These are phyloP conservation scores for Phytopythium aichiense DNA, from an alignment of 352 stramenopile species.

Conservation along the genomic window DNA sequence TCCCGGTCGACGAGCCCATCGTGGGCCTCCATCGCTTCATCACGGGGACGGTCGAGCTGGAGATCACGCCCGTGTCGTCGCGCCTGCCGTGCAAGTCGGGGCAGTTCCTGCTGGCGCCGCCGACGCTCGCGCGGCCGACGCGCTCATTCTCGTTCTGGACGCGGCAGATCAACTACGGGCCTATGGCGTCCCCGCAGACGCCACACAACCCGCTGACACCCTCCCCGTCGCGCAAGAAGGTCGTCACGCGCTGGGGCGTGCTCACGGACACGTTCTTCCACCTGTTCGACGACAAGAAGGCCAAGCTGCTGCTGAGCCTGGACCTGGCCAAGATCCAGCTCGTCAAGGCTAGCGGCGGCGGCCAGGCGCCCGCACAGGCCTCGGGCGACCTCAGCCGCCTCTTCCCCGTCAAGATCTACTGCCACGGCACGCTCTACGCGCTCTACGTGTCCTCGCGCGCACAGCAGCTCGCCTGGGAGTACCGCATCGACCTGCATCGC, in stretches of 20 bases:
- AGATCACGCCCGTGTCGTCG: conserved; percentile 54
- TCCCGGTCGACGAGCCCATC: conserved; percentile 68
- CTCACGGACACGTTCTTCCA: conserved; percentile 78
- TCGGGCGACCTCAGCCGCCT: conserved; percentile 53
- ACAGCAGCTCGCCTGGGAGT: conserved; percentile 78
- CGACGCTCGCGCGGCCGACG: conserved; percentile 30
- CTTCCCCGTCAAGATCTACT: conserved; percentile 74
- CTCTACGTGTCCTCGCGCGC: conserved; percentile 72
- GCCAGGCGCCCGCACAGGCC: conserved; percentile 14
- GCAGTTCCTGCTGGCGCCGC: conserved; percentile 66
- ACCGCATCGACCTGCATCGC: conserved; percentile 72
- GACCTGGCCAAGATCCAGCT: conserved; percentile 80
- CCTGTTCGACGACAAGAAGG: conserved; percentile 73
- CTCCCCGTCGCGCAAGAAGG: conserved; percentile 42
- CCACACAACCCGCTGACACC: conserved; percentile 37
- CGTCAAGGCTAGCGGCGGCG: conserved; percentile 36
- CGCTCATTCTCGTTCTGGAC: conserved; percentile 67
- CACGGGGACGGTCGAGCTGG: conserved; percentile 48
- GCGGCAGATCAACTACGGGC: conserved; percentile 32
- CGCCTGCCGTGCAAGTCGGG: conserved; percentile 65
- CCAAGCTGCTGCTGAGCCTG: conserved; percentile 62
- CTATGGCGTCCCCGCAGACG: conserved; percentile 38
- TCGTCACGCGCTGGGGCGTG: conserved; percentile 72
- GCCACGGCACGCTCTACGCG: conserved; percentile 59
- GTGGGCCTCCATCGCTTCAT: conserved; percentile 67